A percentile compares a stretch with the other conserved stretches of the same genome.
Conservation (phyloP, 306 rosid genomes). For the apple (Malus domestica) region DNA sequence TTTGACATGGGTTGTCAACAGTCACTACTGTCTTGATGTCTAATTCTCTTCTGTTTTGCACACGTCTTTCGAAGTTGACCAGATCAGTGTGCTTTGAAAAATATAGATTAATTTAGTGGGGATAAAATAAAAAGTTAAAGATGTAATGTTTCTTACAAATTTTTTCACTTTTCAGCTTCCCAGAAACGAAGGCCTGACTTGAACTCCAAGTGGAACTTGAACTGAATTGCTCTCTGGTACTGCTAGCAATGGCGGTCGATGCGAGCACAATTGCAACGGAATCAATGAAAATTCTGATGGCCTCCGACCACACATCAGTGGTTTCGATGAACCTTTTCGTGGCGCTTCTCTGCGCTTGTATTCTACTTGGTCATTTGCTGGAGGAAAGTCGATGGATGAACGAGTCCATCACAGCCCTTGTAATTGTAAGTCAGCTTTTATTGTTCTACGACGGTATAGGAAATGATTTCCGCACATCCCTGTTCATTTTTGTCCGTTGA, state of each 20-base stretch:
- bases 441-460: background rate
- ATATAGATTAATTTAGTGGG: background rate
- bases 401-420: constrained; percentile 88
- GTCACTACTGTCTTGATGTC: background rate
- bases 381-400: constrained; percentile 88
- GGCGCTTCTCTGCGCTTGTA: constrained; percentile 83
- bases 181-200: background rate
- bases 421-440: constrained; percentile 46
- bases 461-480: background rate
- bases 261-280: background rate
- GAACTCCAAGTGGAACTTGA: background rate
- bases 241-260: constrained; percentile 9
- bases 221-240: background rate
- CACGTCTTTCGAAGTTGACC: too few relatives aligned
- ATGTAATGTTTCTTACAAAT: background rate
- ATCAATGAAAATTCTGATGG: constrained; percentile 22
- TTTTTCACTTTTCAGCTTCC: constrained; percentile 1
- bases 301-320: constrained; percentile 72
- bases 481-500: background rate
- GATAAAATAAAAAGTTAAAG: background rate
- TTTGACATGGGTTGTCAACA: background rate
- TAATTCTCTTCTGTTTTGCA: background rate
- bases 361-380: constrained; percentile 74
- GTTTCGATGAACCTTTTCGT: constrained; percentile 81
- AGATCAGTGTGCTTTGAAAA: background rate